Evolutionary conservation across 345 rosid species (phyloP), one percentile per base, ranked within the genome.

Genomic region (Brassica cretica): DNA sequence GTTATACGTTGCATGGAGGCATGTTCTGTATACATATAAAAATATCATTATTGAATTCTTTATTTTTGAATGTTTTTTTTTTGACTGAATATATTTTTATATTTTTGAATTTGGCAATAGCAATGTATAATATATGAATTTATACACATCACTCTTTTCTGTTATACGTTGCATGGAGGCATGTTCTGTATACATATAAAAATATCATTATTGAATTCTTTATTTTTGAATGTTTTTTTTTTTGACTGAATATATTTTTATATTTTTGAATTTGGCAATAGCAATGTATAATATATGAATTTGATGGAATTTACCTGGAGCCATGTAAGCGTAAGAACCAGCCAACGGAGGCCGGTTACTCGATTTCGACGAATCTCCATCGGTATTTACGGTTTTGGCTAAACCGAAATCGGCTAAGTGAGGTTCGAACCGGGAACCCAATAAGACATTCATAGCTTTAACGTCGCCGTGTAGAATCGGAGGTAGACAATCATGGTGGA

Each of bases 301-400:
- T 19, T 24, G 51, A 64, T n/a, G 24, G 15, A 69, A 53, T 4
- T 19, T 84, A 92, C 98, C 97, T 77, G 98, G 97, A 79, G 97
- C 97, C 97, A 94, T 94, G 80, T 94, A 94, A 66, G 97, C 97
- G 35, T 94, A 94, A 65, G 98, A 94, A 68, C 98, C 98, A 27
- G 93, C 97, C 21, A 92, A 85, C 14, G 86, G 90, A 62, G 91
- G 91, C 72, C 86, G 89, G 68, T 78, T 90, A 76, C 80, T 82
- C 8, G 82, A 82, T 81, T 84, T 86, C 3, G 84, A 79, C 7
- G 73, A 73, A 49, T 82, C 88, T 24, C 79, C 85, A 59, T 25
- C 75, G 18, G 24, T 49, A 2, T 33, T 61, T 24, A 89, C 79
- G 63, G 76, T 83, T 85, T 89, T 84, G 2, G 98, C 97, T 58